A percentile compares a stretch with the other conserved stretches of the same genome.
Conservation (phyloP, 306 rosid genomes). For the Dryas alaskensis region DNA sequence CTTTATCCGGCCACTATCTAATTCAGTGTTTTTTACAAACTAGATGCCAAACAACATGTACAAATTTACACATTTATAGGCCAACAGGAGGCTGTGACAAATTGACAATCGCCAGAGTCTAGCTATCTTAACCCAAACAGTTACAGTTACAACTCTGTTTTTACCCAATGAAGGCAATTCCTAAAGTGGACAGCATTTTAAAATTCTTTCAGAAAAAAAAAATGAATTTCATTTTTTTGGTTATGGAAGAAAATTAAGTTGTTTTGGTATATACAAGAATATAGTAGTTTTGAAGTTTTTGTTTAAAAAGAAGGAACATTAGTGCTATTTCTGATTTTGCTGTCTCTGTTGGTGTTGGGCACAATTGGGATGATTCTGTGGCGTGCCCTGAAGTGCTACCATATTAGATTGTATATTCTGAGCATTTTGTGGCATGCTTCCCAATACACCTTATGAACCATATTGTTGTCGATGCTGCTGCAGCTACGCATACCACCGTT, state of each 20-base stretch:
- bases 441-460: constrained; percentile 67
- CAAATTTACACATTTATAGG: not conserved
- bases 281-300: too few relatives aligned
- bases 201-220: too few relatives aligned
- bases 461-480: constrained; percentile 65
- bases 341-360: constrained; percentile 65
- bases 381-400: constrained; percentile 65
- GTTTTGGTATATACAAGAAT: too few relatives aligned
- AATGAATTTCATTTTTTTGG: too few relatives aligned
- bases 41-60: not conserved
- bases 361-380: constrained; percentile 76
- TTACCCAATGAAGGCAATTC: not conserved
- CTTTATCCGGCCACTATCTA: not conserved
- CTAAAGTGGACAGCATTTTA: too few relatives aligned
- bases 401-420: constrained; percentile 77
- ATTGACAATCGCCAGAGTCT: not conserved
- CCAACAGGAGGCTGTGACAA: not conserved
- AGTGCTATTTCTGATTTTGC: constrained; percentile 64
- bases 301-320: not conserved
- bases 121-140: not conserved
- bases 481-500: constrained; percentile 51
- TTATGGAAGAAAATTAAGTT: too few relatives aligned
- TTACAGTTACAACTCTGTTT: not conserved
- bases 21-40: not conserved
- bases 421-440: constrained; percentile 63